These are phyloP conservation scores for Annona cherimola DNA, from an alignment of 164 flowering plant species.

Conservation along the genomic window DNA sequence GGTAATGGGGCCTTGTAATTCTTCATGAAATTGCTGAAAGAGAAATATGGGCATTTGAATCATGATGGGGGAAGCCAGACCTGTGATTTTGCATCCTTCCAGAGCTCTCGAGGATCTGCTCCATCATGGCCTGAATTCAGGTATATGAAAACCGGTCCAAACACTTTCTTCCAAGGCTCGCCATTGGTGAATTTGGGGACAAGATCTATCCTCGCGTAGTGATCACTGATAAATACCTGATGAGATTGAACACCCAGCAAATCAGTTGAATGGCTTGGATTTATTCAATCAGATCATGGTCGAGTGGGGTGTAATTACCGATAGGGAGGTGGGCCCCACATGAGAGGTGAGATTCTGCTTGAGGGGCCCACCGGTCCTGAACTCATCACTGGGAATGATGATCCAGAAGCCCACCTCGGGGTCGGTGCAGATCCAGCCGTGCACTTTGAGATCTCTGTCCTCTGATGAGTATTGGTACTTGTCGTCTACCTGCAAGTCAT, in stretches of 20 bases:
- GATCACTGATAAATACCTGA: constrained; percentile 71
- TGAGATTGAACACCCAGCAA: too few species aligned
- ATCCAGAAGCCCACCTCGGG: constrained; percentile 80
- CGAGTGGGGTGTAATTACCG: constrained; percentile 46
- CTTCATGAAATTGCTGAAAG: not conserved
- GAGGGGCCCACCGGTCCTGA: constrained; percentile 76
- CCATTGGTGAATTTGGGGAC: constrained; percentile 34
- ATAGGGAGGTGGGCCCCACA: constrained; percentile 77
- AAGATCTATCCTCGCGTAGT: constrained; percentile 68
- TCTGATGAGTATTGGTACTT: constrained; percentile 85
- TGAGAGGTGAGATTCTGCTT: constrained; percentile 90
- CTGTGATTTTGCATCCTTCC: constrained; percentile 83
- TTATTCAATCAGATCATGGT: not conserved
- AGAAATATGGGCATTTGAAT: not conserved
- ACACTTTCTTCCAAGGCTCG: constrained; percentile 94
- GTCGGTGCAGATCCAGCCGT: constrained; percentile 72
- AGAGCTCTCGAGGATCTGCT: constrained; percentile 28
- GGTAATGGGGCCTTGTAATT: not conserved
- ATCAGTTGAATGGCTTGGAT: too few species aligned
- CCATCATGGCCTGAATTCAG: constrained; percentile 42
- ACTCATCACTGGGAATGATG: constrained; percentile 84
- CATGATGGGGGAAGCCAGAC: constrained; percentile 18
- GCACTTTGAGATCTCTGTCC: constrained; percentile 57
- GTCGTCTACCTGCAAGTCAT: constrained; percentile 72
- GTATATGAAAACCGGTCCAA: constrained; percentile 84